These are phyloP conservation scores for Leccinum pellstonianum DNA, from an alignment of 768 basidiomycete species.

Conservation along the genomic window DNA sequence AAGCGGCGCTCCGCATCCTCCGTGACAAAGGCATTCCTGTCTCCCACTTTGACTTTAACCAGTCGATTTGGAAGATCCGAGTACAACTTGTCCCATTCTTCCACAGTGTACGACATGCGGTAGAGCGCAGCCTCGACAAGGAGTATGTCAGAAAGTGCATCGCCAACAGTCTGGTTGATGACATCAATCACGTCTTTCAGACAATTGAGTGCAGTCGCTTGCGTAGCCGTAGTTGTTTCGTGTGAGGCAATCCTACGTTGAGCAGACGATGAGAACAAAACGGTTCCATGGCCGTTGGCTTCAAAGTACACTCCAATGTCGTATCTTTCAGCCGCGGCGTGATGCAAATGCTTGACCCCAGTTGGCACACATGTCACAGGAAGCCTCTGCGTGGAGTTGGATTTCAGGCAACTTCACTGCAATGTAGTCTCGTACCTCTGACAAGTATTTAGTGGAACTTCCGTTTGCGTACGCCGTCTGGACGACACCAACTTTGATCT, in stretches of 20 bases:
- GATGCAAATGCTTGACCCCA: slow-evolving; percentile 97
- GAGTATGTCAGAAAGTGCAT: slow-evolving; percentile 94
- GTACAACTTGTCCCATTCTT: slow-evolving; percentile 93
- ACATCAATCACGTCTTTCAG: slow-evolving; percentile 75
- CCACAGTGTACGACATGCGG: slow-evolving; percentile 78
- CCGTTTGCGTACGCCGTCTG: slow-evolving; percentile 99
- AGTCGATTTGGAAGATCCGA: slow-evolving; percentile 92
- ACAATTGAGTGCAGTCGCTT: slow-evolving; percentile 75
- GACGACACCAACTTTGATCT: slow-evolving; percentile 88
- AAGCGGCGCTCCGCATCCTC: slow-evolving; percentile 92
- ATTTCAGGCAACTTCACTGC: slow-evolving; percentile 1
- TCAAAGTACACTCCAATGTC: slow-evolving; percentile 99
- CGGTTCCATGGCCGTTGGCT: slow-evolving; percentile 98
- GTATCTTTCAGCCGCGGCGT: slow-evolving; percentile 90
- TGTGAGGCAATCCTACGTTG: slow-evolving; percentile 57
- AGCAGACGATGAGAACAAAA: slow-evolving; percentile 83
- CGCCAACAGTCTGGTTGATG: slow-evolving; percentile 98
- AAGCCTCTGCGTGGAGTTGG: slow-evolving; percentile 58
- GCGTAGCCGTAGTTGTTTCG: slow-evolving; percentile 78
- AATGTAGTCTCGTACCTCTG: slow-evolving; percentile 51
- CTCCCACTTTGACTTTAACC: slow-evolving; percentile 86
- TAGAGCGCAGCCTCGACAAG: slow-evolving; percentile 91
- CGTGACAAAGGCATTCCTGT: slow-evolving; percentile 83
- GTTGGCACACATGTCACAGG: slow-evolving; percentile 95
- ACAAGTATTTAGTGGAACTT: slow-evolving; percentile 89